Percentiles rank a stretch among this genome's conserved stretches.
phyloP scores from a whole-genome alignment of 345 rosid genomes.

The Murraya paniculata region DNA sequence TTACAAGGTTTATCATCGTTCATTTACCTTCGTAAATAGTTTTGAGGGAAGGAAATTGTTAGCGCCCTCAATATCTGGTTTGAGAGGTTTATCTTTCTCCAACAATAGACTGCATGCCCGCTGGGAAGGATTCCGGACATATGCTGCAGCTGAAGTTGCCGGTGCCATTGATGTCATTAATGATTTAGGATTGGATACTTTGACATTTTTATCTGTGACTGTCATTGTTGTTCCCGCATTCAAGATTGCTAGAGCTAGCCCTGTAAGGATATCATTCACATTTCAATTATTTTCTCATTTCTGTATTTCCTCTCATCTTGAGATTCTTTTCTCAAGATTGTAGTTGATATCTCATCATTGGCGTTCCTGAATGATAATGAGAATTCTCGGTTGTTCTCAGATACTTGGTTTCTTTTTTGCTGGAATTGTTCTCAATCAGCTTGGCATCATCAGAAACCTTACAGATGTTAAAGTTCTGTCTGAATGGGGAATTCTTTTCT shows the following conservation, averaged over 20 bases:
- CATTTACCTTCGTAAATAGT: slow-evolving; percentile 29
- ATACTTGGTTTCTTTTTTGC: slow-evolving; percentile 99
- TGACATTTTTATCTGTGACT: slow-evolving; percentile 89
- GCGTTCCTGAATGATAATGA: not conserved
- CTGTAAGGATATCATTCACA: slow-evolving; percentile 50
- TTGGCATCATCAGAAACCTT: slow-evolving; percentile 85
- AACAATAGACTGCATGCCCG: slow-evolving; percentile 26
- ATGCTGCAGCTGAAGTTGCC: slow-evolving; percentile 66
- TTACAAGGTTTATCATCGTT: slow-evolving; percentile 25
- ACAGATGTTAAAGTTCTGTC: slow-evolving; percentile 93
- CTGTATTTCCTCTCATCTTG: not conserved
- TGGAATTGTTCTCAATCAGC: slow-evolving; percentile 85
- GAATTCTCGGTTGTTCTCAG: slow-evolving; percentile 40
- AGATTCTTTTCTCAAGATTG: not conserved
- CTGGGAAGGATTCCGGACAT: slow-evolving; percentile 34
- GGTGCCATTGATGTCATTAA: slow-evolving; percentile 86
- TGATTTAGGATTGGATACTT: slow-evolving; percentile 92
- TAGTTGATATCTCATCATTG: not conserved
- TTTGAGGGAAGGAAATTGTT: slow-evolving; percentile 28
- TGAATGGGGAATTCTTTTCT: slow-evolving; percentile 97
- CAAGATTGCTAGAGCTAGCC: slow-evolving; percentile 82
- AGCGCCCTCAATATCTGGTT: slow-evolving; percentile 25
- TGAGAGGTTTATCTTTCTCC: slow-evolving; percentile 32
- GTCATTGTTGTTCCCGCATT: slow-evolving; percentile 86
- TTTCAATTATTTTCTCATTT: not conserved